Percentiles rank a stretch among this genome's conserved stretches.
phyloP scores from a whole-genome alignment of 164 flowering plant genomes.

The Hamamelis virginiana region DNA sequence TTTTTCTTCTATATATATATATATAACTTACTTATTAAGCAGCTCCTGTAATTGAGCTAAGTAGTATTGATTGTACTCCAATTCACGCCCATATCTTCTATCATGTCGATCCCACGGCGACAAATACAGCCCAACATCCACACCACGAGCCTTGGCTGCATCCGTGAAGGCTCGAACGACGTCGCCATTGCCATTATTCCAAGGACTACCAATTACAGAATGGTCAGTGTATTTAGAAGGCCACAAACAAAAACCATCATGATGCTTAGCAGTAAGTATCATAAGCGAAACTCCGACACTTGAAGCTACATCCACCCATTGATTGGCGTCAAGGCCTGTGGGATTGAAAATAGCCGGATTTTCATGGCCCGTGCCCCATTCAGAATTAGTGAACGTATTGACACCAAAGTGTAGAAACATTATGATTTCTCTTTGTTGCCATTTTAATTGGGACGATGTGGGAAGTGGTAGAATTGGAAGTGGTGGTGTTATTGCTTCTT shows the following conservation, averaged over 20 bases:
- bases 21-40: constrained; percentile 44
- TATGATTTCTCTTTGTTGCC: constrained; percentile 85
- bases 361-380: constrained; percentile 92
- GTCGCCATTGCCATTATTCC: constrained; percentile 79
- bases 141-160: constrained; percentile 52
- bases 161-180: constrained; percentile 63
- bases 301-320: constrained; percentile 66
- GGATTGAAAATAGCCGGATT: constrained; percentile 71
- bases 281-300: constrained; percentile 64
- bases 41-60: constrained; percentile 88
- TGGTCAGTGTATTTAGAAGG: constrained; percentile 83
- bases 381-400: constrained; percentile 88
- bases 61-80: constrained; percentile 74
- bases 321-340: constrained; percentile 50
- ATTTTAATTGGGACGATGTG: constrained; percentile 68
- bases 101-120: constrained; percentile 99
- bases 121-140: constrained; percentile 78
- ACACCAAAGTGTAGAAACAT: constrained; percentile 94
- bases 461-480: constrained; percentile 85
- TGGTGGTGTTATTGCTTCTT: constrained; percentile 54
- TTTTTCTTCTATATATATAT: too few species aligned
- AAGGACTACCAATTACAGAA: constrained; percentile 64
- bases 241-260: constrained; percentile 95
- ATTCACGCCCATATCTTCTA: constrained; percentile 56
- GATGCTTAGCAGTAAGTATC: constrained; percentile 92